Base-by-base conservation (phyloP, 129 eudicot species). In the Gnaphalium uliginosum region DNA sequence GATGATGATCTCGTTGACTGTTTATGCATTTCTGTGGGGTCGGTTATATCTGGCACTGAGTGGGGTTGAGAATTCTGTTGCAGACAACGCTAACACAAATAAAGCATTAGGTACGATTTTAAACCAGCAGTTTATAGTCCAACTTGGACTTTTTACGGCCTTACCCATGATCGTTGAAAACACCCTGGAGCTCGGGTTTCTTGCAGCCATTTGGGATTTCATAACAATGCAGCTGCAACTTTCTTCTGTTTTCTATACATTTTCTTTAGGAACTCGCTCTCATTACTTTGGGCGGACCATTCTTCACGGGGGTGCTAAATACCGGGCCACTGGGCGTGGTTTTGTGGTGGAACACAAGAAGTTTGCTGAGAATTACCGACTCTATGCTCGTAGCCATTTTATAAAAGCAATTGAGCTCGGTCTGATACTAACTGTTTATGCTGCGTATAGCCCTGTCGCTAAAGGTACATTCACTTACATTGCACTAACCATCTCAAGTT, bases 241-340 rank as follows among this genome's bases (percentile, higher is more conserved):
- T 43, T 85, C 98, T 51, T 93, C 98, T 8, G 90, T 93, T 29
- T 93, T 93, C 71, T 93, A 79, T 67, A 86, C 96, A 0, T 93
- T 93, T 60, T 93, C 98, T 15, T 71, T 93, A 89, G 98, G 98
- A 73, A 93, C 98, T 29, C 92, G 96, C 57, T 87, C 96, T 2
- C 98, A 93, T 78, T 93, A 93, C 81, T 93, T 93, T 57, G 98
- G 97, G 30, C 86, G 98, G 78, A 93, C 98, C 26, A 88, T 93
- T 60, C 87, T 93, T 61, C 98, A 93, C 10, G 98, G 98, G 29
- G 98, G 98, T 17, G 98, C 98, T n/a, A 93, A 93, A 77, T 93
- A 93, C 76, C 82, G 98, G 51, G 98, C 96, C 22, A 93, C 98
- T 18, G 98, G 98, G n/a, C 98, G 98, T 69, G 98, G 98, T 60